Evolutionary conservation across 331 rosid species (phyloP).

Genomic region (Arachis monticola): DNA sequence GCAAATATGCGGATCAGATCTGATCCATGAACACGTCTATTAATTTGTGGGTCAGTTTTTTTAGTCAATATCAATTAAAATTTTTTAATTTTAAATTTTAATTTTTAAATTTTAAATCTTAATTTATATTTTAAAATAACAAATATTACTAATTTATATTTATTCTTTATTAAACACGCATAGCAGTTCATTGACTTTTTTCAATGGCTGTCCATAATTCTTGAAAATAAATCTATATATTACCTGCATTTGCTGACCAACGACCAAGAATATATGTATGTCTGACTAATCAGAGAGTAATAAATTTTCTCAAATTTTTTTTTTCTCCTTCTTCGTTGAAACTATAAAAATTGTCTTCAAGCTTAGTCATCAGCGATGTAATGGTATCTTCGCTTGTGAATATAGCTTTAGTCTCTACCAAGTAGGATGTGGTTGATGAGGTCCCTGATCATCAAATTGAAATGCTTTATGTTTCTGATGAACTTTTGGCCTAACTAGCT

Average conservation of each 20-base stretch:
- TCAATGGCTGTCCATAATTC: constrained; percentile 21
- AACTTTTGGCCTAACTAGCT: not conserved
- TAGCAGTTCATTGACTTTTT: constrained; percentile 33
- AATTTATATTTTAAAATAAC: too few relatives aligned
- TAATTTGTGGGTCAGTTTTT: too few relatives aligned
- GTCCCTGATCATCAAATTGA: constrained; percentile 26
- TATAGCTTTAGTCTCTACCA: not conserved
- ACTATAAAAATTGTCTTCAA: not conserved
- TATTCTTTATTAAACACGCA: not conserved
- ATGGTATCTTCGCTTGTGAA: not conserved
- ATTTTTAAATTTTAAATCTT: too few relatives aligned
- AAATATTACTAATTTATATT: too few relatives aligned
- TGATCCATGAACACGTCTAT: too few relatives aligned
- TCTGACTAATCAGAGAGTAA: constrained; percentile 22
- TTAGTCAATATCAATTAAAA: too few relatives aligned
- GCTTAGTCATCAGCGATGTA: not conserved
- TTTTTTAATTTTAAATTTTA: too few relatives aligned
- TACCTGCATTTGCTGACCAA: constrained; percentile 62
- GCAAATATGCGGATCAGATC: too few relatives aligned
- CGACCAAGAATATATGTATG: constrained; percentile 37
- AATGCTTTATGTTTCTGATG: constrained; percentile 28
- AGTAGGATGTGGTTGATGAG: constrained; percentile 18
- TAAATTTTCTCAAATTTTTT: not conserved
- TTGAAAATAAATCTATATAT: constrained; percentile 36
- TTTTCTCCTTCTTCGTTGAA: not conserved